Evolutionary conservation across 2,329 filamentous ascomycete species (phyloP), one percentile per base, ranked within the genome.

Genomic region (Diplodia scrobiculata): DNA sequence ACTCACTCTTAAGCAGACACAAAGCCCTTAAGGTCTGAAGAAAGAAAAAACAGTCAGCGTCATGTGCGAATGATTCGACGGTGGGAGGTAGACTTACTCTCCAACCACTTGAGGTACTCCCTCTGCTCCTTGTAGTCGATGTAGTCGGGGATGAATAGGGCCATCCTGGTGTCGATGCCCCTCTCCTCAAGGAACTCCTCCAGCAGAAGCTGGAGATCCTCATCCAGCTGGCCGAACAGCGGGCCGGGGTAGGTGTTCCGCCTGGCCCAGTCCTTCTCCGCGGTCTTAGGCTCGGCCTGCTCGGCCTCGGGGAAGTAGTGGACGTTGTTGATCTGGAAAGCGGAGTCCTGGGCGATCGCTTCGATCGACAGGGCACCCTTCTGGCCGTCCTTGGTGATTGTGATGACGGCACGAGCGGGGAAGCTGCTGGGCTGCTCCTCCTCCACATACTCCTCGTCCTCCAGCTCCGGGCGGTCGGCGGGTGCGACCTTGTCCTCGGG

Each of bases 101-200:
- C 86, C 78, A 99, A 83, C 95, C 96, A 99, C 71, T 85, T 82
- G 68, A 96, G 82, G 80, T 99, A 99, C 85, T 99, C 95, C 81
- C 88, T 90, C 87, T 98, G 94, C 87, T 99, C 95, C 89, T 99
- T 99, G 81, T 91, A 87, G 77, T 98, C 92, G 75, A 98, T 93
- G 82, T 97, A 99, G 78, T 98, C 93, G 45, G 93, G 92, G 52
- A 96, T 89, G 79, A 98, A 97, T 71, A 93, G 82, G 64, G 93
- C 94, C 73, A 99, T 86, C 67, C 89, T 86, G 72, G 90, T 88
- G 74, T 94, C 92, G 80, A 99, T 87, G 70, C 94, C 95, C 72
- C 95, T 87, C 85, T 97, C 95, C 79, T 97, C 92, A 69, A 99
- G 86, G 82, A 94, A 99, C 72, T 90, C 87, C 85, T 98, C 94